Percentiles rank a stretch among this genome's conserved stretches.
Evolutionary conservation across 192 early-diverging fungal genomes (phyloP).

Genomic region (Podila epicladia): DNA sequence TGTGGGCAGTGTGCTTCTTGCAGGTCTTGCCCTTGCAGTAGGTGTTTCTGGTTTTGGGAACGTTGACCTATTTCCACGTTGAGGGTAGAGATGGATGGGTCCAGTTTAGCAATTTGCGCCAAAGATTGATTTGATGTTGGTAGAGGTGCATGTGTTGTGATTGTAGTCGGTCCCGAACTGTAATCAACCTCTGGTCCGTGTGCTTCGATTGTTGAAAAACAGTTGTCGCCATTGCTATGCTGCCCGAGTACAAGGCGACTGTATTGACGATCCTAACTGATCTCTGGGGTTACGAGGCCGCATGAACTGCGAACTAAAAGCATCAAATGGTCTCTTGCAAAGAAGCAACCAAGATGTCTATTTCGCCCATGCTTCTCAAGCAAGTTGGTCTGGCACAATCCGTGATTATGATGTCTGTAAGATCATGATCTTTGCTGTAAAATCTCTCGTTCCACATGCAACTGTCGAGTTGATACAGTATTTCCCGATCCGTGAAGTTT

Average conservation of each 20-base stretch:
- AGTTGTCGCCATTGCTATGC: too few relatives aligned
- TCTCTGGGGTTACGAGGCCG: too few relatives aligned
- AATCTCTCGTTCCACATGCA: not conserved
- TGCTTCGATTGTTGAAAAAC: too few relatives aligned
- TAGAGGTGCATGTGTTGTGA: too few relatives aligned
- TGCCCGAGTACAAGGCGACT: too few relatives aligned
- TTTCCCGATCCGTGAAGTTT: too few relatives aligned
- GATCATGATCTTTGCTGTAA: not conserved
- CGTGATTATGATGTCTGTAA: not conserved
- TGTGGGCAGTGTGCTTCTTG: constrained; percentile 99
- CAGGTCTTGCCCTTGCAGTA: constrained; percentile 98
- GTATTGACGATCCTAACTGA: too few relatives aligned
- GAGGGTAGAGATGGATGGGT: not conserved
- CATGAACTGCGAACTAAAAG: not conserved
- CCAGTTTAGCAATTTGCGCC: not conserved
- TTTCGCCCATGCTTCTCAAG: not conserved
- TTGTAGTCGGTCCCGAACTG: too few relatives aligned
- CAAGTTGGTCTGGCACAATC: not conserved
- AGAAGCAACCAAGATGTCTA: not conserved
- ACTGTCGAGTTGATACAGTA: too few relatives aligned
- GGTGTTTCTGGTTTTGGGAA: constrained; percentile 99
- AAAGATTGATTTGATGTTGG: too few relatives aligned
- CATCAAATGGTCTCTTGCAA: not conserved
- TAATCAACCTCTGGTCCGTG: too few relatives aligned
- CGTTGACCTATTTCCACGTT: constrained; percentile 84